Conservation (phyloP, 2,329 filamentous ascomycete genomes). For the Fusarium longipes region DNA sequence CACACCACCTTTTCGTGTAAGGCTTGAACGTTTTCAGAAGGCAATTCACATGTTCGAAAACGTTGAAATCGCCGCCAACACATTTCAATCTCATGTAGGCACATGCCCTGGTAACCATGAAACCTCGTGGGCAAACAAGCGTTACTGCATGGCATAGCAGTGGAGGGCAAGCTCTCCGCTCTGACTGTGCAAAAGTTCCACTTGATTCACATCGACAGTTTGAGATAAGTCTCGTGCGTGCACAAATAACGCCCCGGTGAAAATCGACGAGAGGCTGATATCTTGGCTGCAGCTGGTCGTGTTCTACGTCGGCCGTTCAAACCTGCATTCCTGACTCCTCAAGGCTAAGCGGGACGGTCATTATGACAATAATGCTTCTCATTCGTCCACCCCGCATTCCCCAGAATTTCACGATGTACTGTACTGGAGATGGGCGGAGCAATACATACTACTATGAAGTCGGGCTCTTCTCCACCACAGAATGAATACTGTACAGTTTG, state of each 20-base stretch:
- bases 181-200: constrained; percentile 37
- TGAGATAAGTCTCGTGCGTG: constrained; percentile 33
- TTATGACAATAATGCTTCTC: constrained; percentile 6
- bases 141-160: constrained; percentile 20
- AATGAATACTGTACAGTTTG: background rate
- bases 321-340: background rate
- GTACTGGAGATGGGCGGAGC: constrained; percentile 14
- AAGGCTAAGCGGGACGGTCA: constrained; percentile 18
- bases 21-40: constrained; percentile 37
- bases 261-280: constrained; percentile 12
- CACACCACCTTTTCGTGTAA: constrained; percentile 30
- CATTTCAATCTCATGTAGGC: background rate
- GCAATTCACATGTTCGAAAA: constrained; percentile 21
- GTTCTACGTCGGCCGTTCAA: constrained; percentile 32
- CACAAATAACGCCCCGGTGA: constrained; percentile 16
- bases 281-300: constrained; percentile 11
- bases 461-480: constrained; percentile 29
- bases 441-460: background rate
- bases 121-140: constrained; percentile 10
- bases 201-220: constrained; percentile 20
- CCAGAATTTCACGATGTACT: constrained; percentile 33
- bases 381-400: constrained; percentile 39
- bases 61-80: constrained; percentile 15
- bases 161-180: constrained; percentile 30
- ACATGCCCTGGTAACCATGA: constrained; percentile 14